Base-by-base conservation (phyloP, 495 filamentous ascomycete genomes). In the Aspergillus funiculosus region DNA sequence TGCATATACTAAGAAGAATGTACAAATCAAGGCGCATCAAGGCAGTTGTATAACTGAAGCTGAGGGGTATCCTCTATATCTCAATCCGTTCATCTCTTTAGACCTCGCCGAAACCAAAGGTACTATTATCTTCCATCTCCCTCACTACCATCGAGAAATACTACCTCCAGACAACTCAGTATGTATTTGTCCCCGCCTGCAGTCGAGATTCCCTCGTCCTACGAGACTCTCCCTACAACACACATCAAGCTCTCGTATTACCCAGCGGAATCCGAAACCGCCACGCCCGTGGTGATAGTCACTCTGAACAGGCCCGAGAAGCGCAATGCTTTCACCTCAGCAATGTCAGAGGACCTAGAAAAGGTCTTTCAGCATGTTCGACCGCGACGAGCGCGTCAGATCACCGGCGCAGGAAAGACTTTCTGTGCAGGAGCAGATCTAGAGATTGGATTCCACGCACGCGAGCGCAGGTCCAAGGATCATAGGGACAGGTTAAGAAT, bases 341-440 rank as follows among this genome's bases (percentile, higher is more conserved):
- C 57, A 14, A 82, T 84, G 76, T 66, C 72, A 47, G 31, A 58
- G 0, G 76, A 77, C 52, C 68, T 84, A 26, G 74, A 77, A 49
- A 54, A 59, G 21, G 69, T 74, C 28, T 83, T n/a, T 77, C 61
- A 48, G 61, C 28, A 58, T 75, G 36, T 73, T 83, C 45, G 76
- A 80, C 39, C 50, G 71, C 44, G 75, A 79, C 40, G 66, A 73
- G 11, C 70, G 75, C 11, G 78, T 83, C 20, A 78, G 76, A 45
- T 84, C 9, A 81, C 81, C 0, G 78, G 79, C 27, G 56, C 64
- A n/a, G 79, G 79, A 15, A 66, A 66, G 43, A 77, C 76, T 21
- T 85, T 82, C 62, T 83, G 80, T 53, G 79, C 79, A 6, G 80
- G 81, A n/a, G 78, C 78, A 19, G 81, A 84, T 60, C 58, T 83